Evolutionary conservation across 306 rosid genomes (phyloP).

Genomic region (Aeschynomene evenia): DNA sequence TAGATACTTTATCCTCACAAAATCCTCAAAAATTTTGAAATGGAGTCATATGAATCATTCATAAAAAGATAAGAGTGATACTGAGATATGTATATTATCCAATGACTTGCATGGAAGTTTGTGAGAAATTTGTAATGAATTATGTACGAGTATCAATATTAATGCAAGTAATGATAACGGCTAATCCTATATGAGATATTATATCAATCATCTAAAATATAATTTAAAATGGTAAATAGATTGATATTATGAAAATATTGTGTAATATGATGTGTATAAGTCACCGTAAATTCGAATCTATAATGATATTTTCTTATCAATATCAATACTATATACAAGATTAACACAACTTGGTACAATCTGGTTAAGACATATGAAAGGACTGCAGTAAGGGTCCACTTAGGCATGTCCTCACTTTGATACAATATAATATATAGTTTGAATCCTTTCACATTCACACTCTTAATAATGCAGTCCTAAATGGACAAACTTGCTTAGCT

Average conservation of each 20-base stretch:
- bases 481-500: conserved; percentile 31
- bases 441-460: conserved; percentile 19
- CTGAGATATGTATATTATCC: not conserved
- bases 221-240: too few species aligned
- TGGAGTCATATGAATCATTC: not conserved
- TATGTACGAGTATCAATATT: not conserved
- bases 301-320: too few species aligned
- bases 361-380: conserved; percentile 23
- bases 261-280: too few species aligned
- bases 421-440: conserved; percentile 12
- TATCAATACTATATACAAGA: not conserved
- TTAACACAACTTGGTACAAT: not conserved
- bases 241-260: too few species aligned
- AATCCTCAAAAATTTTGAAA: not conserved
- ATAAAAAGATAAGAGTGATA: not conserved
- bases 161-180: too few species aligned
- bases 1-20: not conserved
- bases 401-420: conserved; percentile 26
- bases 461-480: conserved; percentile 29
- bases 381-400: conserved; percentile 28
- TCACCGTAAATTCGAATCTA: too few species aligned
- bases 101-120: not conserved
- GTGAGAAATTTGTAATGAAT: not conserved
- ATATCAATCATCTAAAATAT: too few species aligned
- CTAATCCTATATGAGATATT: too few species aligned